A percentile compares a stretch with the other conserved stretches of the same genome.
Evolutionary conservation across 148 eudicot genomes (phyloP).

Genomic region (Dysphania ambrosioides): DNA sequence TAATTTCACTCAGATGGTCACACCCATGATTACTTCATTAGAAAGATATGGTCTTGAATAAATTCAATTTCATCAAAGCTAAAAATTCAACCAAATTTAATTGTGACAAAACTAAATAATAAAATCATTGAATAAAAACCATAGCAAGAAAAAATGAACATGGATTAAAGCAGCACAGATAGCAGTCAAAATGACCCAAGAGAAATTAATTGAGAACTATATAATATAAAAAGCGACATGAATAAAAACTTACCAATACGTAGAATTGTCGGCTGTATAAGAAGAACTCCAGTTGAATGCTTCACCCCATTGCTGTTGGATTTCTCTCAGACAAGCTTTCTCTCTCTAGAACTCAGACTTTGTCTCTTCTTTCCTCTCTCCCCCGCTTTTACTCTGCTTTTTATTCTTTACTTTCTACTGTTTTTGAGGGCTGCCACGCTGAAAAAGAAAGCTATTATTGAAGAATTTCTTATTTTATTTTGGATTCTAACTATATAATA

Average conservation of each 20-base stretch:
- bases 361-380: constrained; percentile 31
- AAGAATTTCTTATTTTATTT: not conserved
- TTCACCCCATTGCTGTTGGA: constrained; percentile 41
- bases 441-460: constrained; percentile 35
- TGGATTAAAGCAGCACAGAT: not conserved
- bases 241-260: constrained; percentile 14
- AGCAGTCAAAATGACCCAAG: constrained; percentile 13
- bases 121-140: constrained; percentile 2
- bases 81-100: constrained; percentile 4
- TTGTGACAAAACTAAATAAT: not conserved
- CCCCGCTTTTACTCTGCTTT: constrained; percentile 22
- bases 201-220: not conserved
- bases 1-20: constrained; percentile 10
- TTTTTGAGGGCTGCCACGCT: constrained; percentile 35
- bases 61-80: constrained; percentile 16
- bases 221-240: not conserved
- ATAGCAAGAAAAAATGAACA: constrained; percentile 1
- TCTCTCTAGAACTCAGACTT: constrained; percentile 7
- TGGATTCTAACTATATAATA: not conserved
- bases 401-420: constrained; percentile 34
- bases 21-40: constrained; percentile 4
- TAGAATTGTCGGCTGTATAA: constrained; percentile 4
- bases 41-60: constrained; percentile 23
- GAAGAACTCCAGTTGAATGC: constrained; percentile 23
- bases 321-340: constrained; percentile 37